A percentile compares a stretch with the other conserved stretches of the same genome.
Conservation (phyloP, 371 early-diverging fungal genomes). For the Zopfochytrium polystomum region DNA sequence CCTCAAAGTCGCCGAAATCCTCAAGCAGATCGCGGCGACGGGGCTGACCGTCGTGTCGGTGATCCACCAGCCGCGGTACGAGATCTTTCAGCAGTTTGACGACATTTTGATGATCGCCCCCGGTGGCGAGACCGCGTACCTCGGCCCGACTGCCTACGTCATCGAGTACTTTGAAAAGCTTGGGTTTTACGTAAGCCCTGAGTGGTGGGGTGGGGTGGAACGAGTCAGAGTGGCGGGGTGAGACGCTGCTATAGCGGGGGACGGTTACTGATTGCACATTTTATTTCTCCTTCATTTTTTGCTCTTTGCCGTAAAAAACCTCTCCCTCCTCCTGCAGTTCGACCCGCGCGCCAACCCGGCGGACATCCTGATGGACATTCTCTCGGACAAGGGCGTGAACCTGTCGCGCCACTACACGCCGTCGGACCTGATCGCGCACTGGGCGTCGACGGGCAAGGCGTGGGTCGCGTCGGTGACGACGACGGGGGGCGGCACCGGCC, state of each 20-base stretch:
- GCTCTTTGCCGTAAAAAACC: no score
- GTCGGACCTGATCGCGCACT: no score
- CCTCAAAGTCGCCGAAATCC: slow-evolving; percentile 15
- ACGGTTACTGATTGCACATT: no score
- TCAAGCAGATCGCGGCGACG: slow-evolving; percentile 22
- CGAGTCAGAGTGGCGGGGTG: background rate
- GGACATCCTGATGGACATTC: slow-evolving; percentile 24
- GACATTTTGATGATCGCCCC: slow-evolving; percentile 33
- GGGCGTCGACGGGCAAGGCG: background rate
- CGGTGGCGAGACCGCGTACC: slow-evolving; percentile 71
- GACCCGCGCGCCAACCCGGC: no score
- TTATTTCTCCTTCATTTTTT: no score
- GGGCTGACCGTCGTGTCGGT: slow-evolving; percentile 77
- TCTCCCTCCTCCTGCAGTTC: no score
- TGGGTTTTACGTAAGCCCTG: slow-evolving; percentile 32
- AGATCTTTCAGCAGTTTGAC: slow-evolving; percentile 87
- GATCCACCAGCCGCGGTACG: slow-evolving; percentile 89
- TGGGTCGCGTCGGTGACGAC: background rate
- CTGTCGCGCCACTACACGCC: background rate
- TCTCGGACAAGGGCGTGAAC: background rate
- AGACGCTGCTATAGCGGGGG: background rate
- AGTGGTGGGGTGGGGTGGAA: background rate
- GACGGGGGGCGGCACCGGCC: background rate
- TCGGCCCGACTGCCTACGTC: slow-evolving; percentile 50
- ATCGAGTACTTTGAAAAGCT: slow-evolving; percentile 31